A percentile compares a stretch with the other conserved stretches of the same genome.
Evolutionary conservation across 495 filamentous ascomycete species (phyloP).

Genomic region (Talaromyces trachyspermus): DNA sequence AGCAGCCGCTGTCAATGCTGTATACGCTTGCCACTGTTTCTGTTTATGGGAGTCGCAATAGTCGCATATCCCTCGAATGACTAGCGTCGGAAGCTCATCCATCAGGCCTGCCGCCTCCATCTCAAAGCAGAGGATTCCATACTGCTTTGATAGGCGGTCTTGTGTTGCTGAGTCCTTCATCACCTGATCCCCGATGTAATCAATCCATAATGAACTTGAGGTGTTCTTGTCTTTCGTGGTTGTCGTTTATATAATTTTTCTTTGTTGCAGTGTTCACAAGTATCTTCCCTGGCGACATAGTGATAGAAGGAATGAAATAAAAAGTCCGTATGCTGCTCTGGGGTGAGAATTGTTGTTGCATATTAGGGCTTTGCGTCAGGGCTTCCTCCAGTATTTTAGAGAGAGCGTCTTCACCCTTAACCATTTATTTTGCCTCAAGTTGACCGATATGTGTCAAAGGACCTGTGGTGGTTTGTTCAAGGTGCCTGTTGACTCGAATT

Average conservation of each 20-base stretch:
- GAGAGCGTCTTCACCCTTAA: background rate
- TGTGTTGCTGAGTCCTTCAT: conserved; percentile 20
- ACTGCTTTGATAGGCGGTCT: conserved; percentile 12
- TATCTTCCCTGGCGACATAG: conserved; percentile 5
- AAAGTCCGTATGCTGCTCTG: conserved; percentile 10
- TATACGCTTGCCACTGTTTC: conserved; percentile 22
- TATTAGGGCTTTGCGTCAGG: conserved; percentile 7
- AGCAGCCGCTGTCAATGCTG: conserved; percentile 20
- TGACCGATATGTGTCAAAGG: conserved; percentile 13
- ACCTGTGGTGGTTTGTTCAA: conserved; percentile 5
- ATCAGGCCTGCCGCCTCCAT: too few relatives aligned
- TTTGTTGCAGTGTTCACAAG: conserved; percentile 15
- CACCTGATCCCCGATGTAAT: conserved; percentile 20
- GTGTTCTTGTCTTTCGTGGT: conserved; percentile 4
- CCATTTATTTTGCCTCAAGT: conserved; percentile 12
- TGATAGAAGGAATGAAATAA: conserved; percentile 15
- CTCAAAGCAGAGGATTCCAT: conserved; percentile 30
- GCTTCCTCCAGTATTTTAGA: conserved; percentile 3
- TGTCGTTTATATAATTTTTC: conserved; percentile 6
- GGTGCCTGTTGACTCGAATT: conserved; percentile 2
- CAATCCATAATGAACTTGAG: conserved; percentile 14
- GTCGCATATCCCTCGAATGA: too few relatives aligned
- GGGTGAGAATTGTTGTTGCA: conserved; percentile 11
- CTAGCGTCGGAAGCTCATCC: too few relatives aligned
- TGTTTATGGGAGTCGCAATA: conserved; percentile 37